Conservation (phyloP, 2,329 filamentous ascomycete species). For the Cladosporium sp. region DNA sequence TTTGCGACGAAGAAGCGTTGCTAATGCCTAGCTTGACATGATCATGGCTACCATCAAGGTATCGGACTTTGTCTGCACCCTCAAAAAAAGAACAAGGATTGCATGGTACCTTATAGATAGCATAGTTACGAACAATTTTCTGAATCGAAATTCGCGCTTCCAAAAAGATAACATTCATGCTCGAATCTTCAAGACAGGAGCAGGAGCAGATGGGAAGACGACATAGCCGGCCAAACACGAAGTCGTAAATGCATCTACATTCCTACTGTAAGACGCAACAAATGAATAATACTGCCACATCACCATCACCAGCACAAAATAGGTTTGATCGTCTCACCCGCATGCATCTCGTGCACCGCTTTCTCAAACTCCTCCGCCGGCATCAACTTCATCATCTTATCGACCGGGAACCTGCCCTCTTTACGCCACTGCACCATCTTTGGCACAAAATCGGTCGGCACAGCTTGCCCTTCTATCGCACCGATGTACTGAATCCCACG, state of each 20-base stretch:
- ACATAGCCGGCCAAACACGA: not conserved
- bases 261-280: no score
- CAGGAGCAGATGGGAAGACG: no score
- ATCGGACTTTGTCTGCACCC: no score
- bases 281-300: not conserved
- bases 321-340: constrained; percentile 38
- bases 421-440: constrained; percentile 48
- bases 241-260: not conserved
- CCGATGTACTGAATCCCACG: constrained; percentile 47
- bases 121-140: no score
- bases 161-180: no score
- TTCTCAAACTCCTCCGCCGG: constrained; percentile 38
- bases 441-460: constrained; percentile 41
- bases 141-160: no score
- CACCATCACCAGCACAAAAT: constrained; percentile 36
- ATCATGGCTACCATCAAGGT: no score
- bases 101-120: no score
- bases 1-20: no score
- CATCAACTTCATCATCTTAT: constrained; percentile 45
- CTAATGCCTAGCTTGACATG: no score
- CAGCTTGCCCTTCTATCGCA: constrained; percentile 44
- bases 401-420: constrained; percentile 45
- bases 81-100: no score
- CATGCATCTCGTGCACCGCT: constrained; percentile 42
- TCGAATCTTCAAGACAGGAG: no score